Base-by-base conservation (phyloP, 129 eudicot species). In the Ambrosia artemisiifolia region DNA sequence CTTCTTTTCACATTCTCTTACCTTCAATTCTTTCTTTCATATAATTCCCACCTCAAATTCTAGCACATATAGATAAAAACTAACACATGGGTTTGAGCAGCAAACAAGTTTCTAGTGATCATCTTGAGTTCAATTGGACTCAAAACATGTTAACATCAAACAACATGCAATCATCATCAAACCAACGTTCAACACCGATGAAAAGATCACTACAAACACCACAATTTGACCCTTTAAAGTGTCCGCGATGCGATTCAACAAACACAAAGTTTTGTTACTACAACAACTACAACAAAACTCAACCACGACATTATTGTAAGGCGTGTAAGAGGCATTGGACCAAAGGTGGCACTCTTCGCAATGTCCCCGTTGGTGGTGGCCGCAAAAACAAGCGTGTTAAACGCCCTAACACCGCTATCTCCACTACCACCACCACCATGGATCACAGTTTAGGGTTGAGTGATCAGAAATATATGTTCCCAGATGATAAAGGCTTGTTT, bases 271-370 rank as follows among this genome's bases (percentile, higher is more conserved):
- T 91, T 67, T 91, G 97, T 66, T 91, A 91, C 85, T 91, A 91
- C 80, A 91, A 91, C 82, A 91, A 91, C 65, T 91, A 91, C 86
- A 91, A 88, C 83, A 86, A 85, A 50, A 82, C 93, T 3, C 97
- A 91, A 54, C 97, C 96, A n/a, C 74, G 97, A 7, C 92, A 91
- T 62, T 88, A 76, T 34, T 91, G 97, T 71, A 91, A 91, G 65
- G 80, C 87, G 5, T 88, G 97, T 65, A 86, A 86, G 80, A 80
- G 97, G 71, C 92, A 91, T 82, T 91, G 97, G 97, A 91, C 97
- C 24, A 84, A 88, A 78, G 97, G 97, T 5, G 97, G 97, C 62
- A 88, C 97, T 35, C 95, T 91, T 54, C 89, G 95, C 1, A 91
- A 91, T 56, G 92, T 91, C 14, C 97, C 97, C 2, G 86, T 88